Conservation (phyloP, 129 eudicot species). For the Logfia minima region DNA sequence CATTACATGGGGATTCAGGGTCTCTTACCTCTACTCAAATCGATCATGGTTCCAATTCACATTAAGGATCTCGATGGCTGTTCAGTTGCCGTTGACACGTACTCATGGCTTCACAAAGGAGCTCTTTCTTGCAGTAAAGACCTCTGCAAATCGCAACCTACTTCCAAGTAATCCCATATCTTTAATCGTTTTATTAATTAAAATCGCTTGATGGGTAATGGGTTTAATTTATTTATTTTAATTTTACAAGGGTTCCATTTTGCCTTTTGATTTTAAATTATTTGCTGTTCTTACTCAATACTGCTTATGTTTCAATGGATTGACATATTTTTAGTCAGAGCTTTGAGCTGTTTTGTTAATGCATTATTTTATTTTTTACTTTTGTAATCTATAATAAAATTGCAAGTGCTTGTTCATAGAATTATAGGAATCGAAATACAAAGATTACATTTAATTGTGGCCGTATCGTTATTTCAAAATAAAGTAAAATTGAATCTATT, state of each 20-base stretch:
- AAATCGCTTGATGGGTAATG: conserved; percentile 16
- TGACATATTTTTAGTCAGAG: neutral
- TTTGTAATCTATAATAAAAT: too few relatives aligned
- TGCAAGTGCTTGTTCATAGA: neutral
- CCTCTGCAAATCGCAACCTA: conserved; percentile 75
- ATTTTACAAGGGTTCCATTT: neutral
- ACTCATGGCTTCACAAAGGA: conserved; percentile 99
- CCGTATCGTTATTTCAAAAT: neutral
- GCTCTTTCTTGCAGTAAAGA: conserved; percentile 93
- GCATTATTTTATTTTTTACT: too few relatives aligned
- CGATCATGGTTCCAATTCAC: conserved; percentile 80
- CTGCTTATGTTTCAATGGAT: neutral
- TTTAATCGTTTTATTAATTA: neutral
- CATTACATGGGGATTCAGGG: conserved; percentile 81
- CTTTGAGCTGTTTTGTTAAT: neutral
- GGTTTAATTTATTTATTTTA: neutral
- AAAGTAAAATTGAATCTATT: too few relatives aligned
- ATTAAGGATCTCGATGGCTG: conserved; percentile 83
- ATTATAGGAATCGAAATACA: neutral
- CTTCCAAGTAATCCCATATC: conserved; percentile 55
- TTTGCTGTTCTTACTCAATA: neutral
- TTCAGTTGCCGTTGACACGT: conserved; percentile 83
- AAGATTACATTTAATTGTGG: too few relatives aligned
- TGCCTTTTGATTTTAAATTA: neutral
- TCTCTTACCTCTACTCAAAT: conserved; percentile 80